Base-by-base conservation (phyloP, 495 filamentous ascomycete genomes). In the Penicillium waksmanii region DNA sequence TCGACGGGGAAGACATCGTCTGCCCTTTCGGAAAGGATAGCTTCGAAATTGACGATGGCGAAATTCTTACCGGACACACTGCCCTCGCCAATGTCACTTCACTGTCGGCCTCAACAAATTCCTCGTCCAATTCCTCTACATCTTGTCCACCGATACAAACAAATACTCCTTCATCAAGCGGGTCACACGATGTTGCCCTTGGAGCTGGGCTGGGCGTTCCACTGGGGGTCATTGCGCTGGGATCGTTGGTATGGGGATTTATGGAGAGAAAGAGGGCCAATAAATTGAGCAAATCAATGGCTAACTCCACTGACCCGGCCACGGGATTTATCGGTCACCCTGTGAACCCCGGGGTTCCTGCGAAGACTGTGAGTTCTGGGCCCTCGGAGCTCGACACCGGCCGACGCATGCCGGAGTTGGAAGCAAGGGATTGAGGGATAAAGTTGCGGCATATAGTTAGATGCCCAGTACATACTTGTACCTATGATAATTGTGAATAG, bases 161-260 rank as follows among this genome's bases (percentile, higher is more conserved):
- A 42, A 44, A 48, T 5, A 8, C 49, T 7, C 27, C 76, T 13
- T 67, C 87, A 44, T 66, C 78, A 17, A 67, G 71, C 36, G 35
- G 31, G 47, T 50, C 47, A 44, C 52, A 60, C n/a, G 43, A 61
- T 35, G 59, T 56, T 10, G 66, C 73, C 9, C 60, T 76, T 10
- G 72, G 71, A 4, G 71, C 58, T 2, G 73, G 72, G 5, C 61
- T 65, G 10, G 67, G 67, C 11, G 65, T 66, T 5, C 70, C 73
- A 1, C 53, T 69, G 5, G 65, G 66, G 6, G 63, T 71, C 8
- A 68, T 77, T 19, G 74, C 65, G 6, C 63, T 77, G 6, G 70
- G 58, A 3, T 73, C 72, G 25, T 62, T 69, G 13, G 53, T 51
- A 18, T 71, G 68, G 61, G 70, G 67, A 1, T 42, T 72, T 12